Evolutionary conservation across 2,329 filamentous ascomycete genomes (phyloP).

Genomic region (Aspergillus quadrilineatus): DNA sequence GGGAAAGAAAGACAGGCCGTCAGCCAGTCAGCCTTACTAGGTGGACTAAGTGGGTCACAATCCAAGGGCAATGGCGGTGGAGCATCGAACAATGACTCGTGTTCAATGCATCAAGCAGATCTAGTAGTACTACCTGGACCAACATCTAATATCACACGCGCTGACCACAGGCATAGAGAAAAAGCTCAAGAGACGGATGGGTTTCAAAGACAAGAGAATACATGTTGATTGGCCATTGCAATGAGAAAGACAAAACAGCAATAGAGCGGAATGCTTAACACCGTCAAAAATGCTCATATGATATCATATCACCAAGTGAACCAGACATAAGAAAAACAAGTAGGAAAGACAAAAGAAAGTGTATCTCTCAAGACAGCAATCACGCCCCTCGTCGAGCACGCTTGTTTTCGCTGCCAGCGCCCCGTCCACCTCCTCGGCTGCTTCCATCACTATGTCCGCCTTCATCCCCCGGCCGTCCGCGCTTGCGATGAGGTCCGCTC

Average conservation of each 20-base stretch:
- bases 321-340: conserved; percentile 14
- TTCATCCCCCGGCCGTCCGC: conserved; percentile 38
- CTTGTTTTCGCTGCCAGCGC: conserved; percentile 41
- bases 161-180: not conserved
- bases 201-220: conserved; percentile 8
- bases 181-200: not conserved
- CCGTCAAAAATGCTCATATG: conserved; percentile 23
- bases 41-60: too few species aligned
- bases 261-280: conserved; percentile 12
- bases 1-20: too few species aligned
- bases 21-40: too few species aligned
- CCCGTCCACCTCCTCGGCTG: conserved; percentile 37
- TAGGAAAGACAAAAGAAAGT: conserved; percentile 12
- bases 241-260: conserved; percentile 4
- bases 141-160: conserved; percentile 1
- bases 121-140: not conserved
- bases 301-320: conserved; percentile 19
- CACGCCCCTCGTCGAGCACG: conserved; percentile 38
- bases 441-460: conserved; percentile 28
- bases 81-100: not conserved
- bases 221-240: conserved; percentile 8
- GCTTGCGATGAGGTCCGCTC: conserved; percentile 35
- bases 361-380: not conserved
- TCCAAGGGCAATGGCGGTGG: too few species aligned
- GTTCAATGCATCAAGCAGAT: conserved; percentile 5